Percentiles rank a stretch among this genome's conserved stretches.
Evolutionary conservation across 176 grass and related monocot species (phyloP).

Genomic region (Zoysia japonica): DNA sequence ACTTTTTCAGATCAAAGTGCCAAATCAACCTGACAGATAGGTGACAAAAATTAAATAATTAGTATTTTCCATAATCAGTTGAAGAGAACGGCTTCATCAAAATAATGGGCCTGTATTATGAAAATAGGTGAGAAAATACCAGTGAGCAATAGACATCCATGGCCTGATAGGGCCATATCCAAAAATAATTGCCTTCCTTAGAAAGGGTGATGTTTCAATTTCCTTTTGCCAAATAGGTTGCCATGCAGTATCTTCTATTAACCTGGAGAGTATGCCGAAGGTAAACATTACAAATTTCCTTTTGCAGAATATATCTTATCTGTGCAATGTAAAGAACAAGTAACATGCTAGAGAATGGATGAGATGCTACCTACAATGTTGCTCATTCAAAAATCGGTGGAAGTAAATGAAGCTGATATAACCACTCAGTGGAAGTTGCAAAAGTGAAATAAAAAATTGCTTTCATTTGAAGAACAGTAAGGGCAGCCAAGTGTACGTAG

Average conservation of each 20-base stretch:
- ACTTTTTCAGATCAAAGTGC: constrained; percentile 93
- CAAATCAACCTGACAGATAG: constrained; percentile 64
- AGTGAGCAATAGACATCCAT: constrained; percentile 98
- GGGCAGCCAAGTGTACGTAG: too few species aligned
- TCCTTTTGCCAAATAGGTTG: constrained; percentile 88
- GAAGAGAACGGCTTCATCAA: constrained; percentile 19
- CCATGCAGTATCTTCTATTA: constrained; percentile 94
- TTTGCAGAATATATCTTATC: constrained; percentile 8
- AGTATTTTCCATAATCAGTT: constrained; percentile 15
- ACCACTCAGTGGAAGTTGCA: not conserved
- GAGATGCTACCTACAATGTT: not conserved
- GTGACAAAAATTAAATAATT: constrained; percentile 26
- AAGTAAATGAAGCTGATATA: not conserved
- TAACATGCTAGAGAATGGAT: not conserved
- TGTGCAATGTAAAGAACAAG: constrained; percentile 1
- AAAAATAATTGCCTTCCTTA: constrained; percentile 88
- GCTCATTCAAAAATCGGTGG: not conserved
- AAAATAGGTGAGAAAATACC: constrained; percentile 55
- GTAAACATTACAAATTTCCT: constrained; percentile 25
- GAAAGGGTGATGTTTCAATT: constrained; percentile 48
- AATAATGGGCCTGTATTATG: not conserved
- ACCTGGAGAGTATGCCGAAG: constrained; percentile 51
- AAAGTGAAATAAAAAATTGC: not conserved
- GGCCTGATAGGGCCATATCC: constrained; percentile 92
- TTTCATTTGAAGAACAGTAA: too few species aligned